These are phyloP conservation scores for Fusarium buxicola DNA, from an alignment of 2,329 filamentous ascomycete species.

Conservation along the genomic window DNA sequence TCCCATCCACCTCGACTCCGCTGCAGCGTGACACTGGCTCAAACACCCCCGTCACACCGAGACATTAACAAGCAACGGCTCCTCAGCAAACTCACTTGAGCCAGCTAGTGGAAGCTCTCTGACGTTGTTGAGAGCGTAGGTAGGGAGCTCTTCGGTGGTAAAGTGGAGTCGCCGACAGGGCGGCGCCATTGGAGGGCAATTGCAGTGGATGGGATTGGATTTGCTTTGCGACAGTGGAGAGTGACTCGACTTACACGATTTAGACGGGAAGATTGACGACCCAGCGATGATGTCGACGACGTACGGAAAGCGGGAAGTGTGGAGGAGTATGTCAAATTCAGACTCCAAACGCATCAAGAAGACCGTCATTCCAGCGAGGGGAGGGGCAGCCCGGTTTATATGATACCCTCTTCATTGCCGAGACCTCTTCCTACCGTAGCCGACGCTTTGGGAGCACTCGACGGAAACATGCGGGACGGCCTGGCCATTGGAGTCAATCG, in stretches of 20 bases:
- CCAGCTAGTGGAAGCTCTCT: conserved; percentile 41
- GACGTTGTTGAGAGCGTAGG: conserved; percentile 36
- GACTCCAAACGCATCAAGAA: conserved; percentile 21
- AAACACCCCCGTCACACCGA: conserved; percentile 34
- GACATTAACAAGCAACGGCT: conserved; percentile 35
- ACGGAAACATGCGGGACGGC: conserved; percentile 51
- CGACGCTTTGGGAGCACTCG: conserved; percentile 40
- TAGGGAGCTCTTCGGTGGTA: conserved; percentile 41
- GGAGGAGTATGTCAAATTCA: conserved; percentile 24
- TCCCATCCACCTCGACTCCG: conserved; percentile 34
- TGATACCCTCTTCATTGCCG: conserved; percentile 45
- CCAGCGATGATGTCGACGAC: conserved; percentile 42
- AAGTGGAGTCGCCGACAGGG: conserved; percentile 39
- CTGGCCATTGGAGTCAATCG: conserved; percentile 34
- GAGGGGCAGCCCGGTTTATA: conserved; percentile 40
- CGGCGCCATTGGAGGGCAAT: conserved; percentile 34
- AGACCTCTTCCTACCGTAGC: conserved; percentile 47
- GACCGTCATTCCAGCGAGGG: conserved; percentile 10
- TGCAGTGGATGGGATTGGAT: conserved; percentile 37
- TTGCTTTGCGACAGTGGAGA: conserved; percentile 37
- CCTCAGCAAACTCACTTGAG: conserved; percentile 42
- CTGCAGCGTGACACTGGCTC: conserved; percentile 30
- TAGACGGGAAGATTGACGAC: conserved; percentile 25
- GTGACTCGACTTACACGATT: conserved; percentile 43
- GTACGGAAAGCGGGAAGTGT: conserved; percentile 29